Conservation (phyloP, 2,329 filamentous ascomycete genomes). For the Trichoderma simmonsii region DNA sequence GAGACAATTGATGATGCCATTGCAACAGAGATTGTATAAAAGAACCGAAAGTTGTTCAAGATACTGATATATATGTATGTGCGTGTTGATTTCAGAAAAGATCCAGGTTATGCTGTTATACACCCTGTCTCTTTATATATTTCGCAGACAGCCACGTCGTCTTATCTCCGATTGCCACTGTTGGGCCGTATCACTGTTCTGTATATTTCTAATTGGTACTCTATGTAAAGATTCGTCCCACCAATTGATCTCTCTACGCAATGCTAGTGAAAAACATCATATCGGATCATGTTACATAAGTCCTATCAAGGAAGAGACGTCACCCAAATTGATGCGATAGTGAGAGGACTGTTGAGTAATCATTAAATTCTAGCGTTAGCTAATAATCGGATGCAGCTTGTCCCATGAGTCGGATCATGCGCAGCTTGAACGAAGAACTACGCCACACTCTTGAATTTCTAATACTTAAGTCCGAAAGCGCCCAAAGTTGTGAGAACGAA, state of each 20-base stretch:
- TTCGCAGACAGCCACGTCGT: background rate
- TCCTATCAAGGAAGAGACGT: background rate
- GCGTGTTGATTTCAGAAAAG: background rate
- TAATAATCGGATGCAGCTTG: background rate
- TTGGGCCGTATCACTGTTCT: background rate
- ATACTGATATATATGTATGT: background rate
- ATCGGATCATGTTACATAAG: background rate
- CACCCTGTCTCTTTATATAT: background rate
- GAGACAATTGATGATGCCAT: background rate
- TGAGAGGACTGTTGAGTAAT: background rate
- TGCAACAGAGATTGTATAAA: background rate
- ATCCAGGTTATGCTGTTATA: background rate
- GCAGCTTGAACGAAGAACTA: background rate
- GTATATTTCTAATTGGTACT: background rate
- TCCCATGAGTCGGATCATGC: background rate
- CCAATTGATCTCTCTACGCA: background rate
- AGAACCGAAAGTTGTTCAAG: background rate
- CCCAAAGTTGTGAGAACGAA: background rate
- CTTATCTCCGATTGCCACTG: background rate
- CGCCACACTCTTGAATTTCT: background rate
- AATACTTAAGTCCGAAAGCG: background rate
- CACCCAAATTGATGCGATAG: background rate
- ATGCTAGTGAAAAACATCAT: background rate
- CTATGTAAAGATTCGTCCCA: background rate
- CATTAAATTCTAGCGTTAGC: background rate